Evolutionary conservation across 192 early-diverging fungal species (phyloP).

Genomic region (Rhizophagus clarus): DNA sequence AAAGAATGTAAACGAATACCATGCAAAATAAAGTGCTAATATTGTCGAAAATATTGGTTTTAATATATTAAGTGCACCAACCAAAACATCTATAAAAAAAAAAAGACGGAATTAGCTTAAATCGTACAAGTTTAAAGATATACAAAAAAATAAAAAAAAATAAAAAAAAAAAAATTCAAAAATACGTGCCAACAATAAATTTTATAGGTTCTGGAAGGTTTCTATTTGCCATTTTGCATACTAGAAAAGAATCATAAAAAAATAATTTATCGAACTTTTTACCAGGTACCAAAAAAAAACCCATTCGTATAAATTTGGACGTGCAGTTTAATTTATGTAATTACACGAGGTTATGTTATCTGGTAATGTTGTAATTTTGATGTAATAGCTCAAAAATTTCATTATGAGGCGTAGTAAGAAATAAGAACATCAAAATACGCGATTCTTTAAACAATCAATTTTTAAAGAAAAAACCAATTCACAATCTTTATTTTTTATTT

Average conservation of each 20-base stretch:
- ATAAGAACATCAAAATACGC: too few species aligned
- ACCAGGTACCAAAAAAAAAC: too few species aligned
- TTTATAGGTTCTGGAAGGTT: neutral
- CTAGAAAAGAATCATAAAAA: neutral
- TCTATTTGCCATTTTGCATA: neutral
- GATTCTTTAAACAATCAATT: too few species aligned
- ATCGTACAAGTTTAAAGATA: neutral
- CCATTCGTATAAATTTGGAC: too few species aligned
- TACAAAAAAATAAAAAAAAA: too few species aligned
- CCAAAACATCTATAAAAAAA: neutral
- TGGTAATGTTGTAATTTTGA: too few species aligned
- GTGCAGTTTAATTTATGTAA: too few species aligned
- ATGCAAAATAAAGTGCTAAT: conserved; percentile 5
- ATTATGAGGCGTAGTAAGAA: too few species aligned
- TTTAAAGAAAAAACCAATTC: neutral
- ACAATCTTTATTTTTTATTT: neutral
- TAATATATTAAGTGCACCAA: conserved; percentile 1
- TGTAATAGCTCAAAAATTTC: too few species aligned
- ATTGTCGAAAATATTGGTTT: conserved; percentile 19
- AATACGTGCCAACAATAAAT: conserved; percentile 11
- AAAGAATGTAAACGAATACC: neutral
- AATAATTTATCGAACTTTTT: neutral
- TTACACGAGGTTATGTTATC: too few species aligned
- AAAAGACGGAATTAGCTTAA: neutral
- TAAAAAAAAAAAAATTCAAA: too few species aligned